Base-by-base conservation (phyloP, 73 alveolate genomes). In the Paramecium sonneborni region DNA sequence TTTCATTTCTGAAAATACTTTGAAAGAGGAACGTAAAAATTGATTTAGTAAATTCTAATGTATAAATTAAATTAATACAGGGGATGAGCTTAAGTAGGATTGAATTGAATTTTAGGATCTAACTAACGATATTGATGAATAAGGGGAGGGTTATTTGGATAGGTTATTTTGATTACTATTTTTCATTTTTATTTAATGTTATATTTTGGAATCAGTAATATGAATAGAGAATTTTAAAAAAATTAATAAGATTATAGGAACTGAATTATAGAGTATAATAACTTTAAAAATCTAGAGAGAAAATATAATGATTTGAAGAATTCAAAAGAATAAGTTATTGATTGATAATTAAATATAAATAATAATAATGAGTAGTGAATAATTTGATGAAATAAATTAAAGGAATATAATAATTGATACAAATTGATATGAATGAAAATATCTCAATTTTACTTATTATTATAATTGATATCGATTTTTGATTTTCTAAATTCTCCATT, bases 1-100 rank as follows among this genome's bases (percentile, higher is more conserved):
- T 62, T 62, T 62, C 84, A 62, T 62, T 62, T 62, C 84, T 62
- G 39, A 62, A 62, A 23, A 62, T 32, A 62, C 48, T 62, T 62
- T 62, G 26, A 62, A 62, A 0, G 84, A 62, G 20, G 84, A 62
- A 26, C 46, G 84, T 23, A 62, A 15, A 32, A 26, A 12, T 4
- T 24, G 44, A 6, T 62, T 62, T 26, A 12, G 9, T 2, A 5
- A 62, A 30, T 62, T 62, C 84, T 62, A 62, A 62, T 30, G 3
- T 23, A 62, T 30, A 26, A 4, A 6, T 3, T 26, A 26, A 62
- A 20, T 23, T 15, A 30, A 30, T 30, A 62, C 84, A 23, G 48
- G 84, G 5, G 48, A 62, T 12, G 44, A 26, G 30, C 12, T 26
- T 26, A 62, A 28, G n/a, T 62, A 26, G 52, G 84, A 62, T 32